Evolutionary conservation across 1,284 basidiomycete genomes (phyloP).

Genomic region (Rhodotorula sp.): DNA sequence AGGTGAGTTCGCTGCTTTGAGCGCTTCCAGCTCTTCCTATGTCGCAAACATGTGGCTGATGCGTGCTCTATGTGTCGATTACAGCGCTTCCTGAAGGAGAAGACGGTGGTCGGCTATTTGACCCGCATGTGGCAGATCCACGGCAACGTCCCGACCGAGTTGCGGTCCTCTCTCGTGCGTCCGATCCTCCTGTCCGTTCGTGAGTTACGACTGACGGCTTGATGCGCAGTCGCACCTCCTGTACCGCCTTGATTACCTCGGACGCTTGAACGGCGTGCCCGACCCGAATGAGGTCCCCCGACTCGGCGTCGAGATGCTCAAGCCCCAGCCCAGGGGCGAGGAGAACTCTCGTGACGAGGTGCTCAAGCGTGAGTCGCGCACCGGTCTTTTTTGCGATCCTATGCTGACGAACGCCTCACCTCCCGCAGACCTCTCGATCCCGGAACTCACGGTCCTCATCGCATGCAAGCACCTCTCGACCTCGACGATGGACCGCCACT

Average conservation of each 20-base stretch:
- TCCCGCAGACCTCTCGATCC: constrained; percentile 34
- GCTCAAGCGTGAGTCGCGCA: constrained; percentile 17
- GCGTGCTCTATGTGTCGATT: constrained; percentile 23
- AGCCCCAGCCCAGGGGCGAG: constrained; percentile 3
- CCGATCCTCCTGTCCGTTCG: not conserved
- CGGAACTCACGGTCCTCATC: constrained; percentile 41
- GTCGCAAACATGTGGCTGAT: constrained; percentile 7
- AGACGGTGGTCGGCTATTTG: constrained; percentile 42
- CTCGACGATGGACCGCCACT: constrained; percentile 30
- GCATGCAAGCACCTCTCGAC: constrained; percentile 40
- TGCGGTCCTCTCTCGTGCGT: constrained; percentile 27
- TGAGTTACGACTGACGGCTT: too few species aligned
- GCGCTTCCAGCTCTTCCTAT: constrained; percentile 45
- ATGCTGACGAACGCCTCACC: not conserved
- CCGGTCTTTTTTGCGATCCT: not conserved
- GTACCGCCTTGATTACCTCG: constrained; percentile 14
- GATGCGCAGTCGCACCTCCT: constrained; percentile 9
- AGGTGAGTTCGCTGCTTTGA: constrained; percentile 43
- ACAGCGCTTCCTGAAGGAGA: constrained; percentile 45
- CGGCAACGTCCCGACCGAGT: constrained; percentile 32
- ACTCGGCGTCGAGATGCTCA: constrained; percentile 11
- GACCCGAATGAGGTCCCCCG: constrained; percentile 1
- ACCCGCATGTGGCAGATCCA: constrained; percentile 57
- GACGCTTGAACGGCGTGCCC: not conserved
- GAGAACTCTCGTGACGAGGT: constrained; percentile 18